Base-by-base conservation (phyloP, 2,329 filamentous ascomycete species). In the Dryadomyces quercivorus region DNA sequence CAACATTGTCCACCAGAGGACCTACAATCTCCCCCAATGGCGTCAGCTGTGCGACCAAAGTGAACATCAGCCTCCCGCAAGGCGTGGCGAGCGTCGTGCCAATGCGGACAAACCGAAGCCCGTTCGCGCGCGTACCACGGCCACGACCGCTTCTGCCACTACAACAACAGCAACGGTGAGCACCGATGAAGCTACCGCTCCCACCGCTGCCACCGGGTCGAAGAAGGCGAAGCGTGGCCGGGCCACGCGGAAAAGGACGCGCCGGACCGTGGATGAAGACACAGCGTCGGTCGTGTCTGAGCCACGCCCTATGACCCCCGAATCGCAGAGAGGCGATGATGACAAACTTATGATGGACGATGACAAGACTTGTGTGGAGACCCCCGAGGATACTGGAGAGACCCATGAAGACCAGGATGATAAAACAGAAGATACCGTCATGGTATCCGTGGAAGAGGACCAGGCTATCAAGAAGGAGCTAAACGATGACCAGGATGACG, bases 1-100 rank as follows among this genome's bases (percentile, higher is more conserved):
- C 64, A 98, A 98, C 66, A 91, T 98, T 57, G 84, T 97, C 64
- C 94, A 96, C 70, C 89, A 94, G 67, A 81, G 93, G 66, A 90
- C 90, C 15, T 98, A 98, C 73, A 98, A 96, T 62, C 75, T 98
- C 5, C 92, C 92, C 0, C 91, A 98, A 69, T 98, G 93, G 93
- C 88, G 90, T 61, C 81, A 88, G 54, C 77, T 97, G 43, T 96
- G 91, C 66, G 88, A 96, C 59, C 90, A 96, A 70, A 91, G 88
- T 66, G 91, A 95, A 63, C 90, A 98, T 66, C 93, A 97, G 63
- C 93, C 93, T 10, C 93, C 93, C 0, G 93, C 93, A 6, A 84
- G 84, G 63, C 84, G 93, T 66, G 93, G 94, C 53, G 87, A 93
- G 70, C 77, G 86, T 60, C 81, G 88, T 58, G 80, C 81, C 31